These are phyloP conservation scores for Puccinia polysora DNA, from an alignment of 1,284 basidiomycete species.

Conservation along the genomic window DNA sequence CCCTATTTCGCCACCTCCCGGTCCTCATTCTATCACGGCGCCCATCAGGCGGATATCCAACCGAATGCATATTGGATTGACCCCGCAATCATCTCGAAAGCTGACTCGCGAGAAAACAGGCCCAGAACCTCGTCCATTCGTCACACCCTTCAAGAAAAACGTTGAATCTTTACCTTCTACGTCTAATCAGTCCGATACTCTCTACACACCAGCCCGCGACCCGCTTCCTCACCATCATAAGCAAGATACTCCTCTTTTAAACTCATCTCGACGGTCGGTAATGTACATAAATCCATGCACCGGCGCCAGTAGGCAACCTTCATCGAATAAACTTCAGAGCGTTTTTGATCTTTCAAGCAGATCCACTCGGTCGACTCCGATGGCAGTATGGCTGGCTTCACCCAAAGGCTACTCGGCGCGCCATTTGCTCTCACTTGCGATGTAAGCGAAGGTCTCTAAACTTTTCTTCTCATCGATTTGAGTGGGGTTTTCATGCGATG, in stretches of 20 bases:
- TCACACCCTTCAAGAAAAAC: constrained; percentile 39
- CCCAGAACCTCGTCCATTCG: constrained; percentile 10
- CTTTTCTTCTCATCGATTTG: background rate
- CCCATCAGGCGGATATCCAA: constrained; percentile 10
- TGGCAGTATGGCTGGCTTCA: constrained; percentile 21
- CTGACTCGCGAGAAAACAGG: background rate
- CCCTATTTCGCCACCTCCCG: background rate
- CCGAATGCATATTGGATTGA: constrained; percentile 23
- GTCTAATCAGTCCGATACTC: background rate
- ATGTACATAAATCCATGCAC: constrained; percentile 19
- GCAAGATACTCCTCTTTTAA: background rate
- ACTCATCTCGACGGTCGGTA: constrained; percentile 2
- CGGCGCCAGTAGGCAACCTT: background rate
- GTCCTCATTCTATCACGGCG: constrained; percentile 5
- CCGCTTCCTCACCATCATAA: background rate
- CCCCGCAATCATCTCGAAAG: constrained; percentile 15
- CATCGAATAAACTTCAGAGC: constrained; percentile 8
- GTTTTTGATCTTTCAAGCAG: constrained; percentile 9
- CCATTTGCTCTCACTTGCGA: constrained; percentile 29
- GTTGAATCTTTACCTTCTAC: background rate
- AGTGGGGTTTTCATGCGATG: background rate
- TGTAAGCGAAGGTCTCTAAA: constrained; percentile 21
- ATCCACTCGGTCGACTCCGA: background rate
- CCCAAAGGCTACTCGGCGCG: constrained; percentile 35
- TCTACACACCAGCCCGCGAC: background rate